phyloP scores from a whole-genome alignment of 164 flowering plant genomes.

The Vitis labrusca region DNA sequence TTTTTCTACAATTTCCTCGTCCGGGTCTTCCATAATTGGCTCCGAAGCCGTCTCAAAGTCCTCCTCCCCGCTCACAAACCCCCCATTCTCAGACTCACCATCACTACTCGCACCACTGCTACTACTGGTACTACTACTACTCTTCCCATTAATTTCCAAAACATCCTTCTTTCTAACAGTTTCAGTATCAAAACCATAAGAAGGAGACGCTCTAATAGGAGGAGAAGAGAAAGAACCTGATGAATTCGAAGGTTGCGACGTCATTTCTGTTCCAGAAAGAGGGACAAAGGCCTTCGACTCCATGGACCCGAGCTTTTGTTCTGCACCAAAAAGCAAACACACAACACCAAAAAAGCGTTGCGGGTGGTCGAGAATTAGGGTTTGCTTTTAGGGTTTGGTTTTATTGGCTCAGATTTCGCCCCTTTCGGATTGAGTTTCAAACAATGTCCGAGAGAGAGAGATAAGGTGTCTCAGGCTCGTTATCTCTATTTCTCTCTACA shows the following conservation, averaged over 20 bases:
- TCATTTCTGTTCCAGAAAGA: background rate
- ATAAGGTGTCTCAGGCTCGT: slow-evolving; percentile 1
- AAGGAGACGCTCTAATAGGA: slow-evolving; percentile 42
- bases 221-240: slow-evolving; percentile 26
- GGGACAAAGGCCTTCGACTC: slow-evolving; percentile 17
- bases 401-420: background rate
- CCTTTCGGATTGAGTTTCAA: background rate
- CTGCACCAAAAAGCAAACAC: background rate
- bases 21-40: slow-evolving; percentile 36
- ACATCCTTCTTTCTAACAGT: background rate
- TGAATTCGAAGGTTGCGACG: slow-evolving; percentile 6
- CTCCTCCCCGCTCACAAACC: slow-evolving; percentile 59
- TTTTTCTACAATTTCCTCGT: slow-evolving; percentile 31
- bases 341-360: background rate
- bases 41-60: slow-evolving; percentile 60
- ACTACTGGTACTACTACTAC: slow-evolving; percentile 14
- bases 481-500: too few species aligned
- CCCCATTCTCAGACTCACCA: slow-evolving; percentile 31
- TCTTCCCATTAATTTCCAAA: slow-evolving; percentile 4
- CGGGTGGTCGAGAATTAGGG: background rate
- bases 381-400: background rate
- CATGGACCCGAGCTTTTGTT: slow-evolving; percentile 12
- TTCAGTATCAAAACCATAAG: slow-evolving; percentile 32
- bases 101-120: slow-evolving; percentile 15
- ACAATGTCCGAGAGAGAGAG: slow-evolving; percentile 4